These are phyloP conservation scores for Saturnispora silvae DNA, from an alignment of 805 yeast genomes.

Conservation along the genomic window DNA sequence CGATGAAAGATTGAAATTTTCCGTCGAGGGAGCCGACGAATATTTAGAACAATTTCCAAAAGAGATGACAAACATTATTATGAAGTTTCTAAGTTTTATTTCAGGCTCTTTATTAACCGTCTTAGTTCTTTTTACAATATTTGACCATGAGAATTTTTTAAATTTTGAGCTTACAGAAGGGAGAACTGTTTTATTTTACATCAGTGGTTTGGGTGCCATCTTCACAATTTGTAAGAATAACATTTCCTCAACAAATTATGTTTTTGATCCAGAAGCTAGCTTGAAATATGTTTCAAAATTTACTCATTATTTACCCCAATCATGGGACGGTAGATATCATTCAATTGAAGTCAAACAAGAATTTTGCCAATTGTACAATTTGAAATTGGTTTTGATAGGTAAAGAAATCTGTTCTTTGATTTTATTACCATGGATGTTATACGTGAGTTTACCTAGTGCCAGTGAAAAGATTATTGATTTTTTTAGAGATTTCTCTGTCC, in stretches of 20 bases:
- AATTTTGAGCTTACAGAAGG: slow-evolving; percentile 81
- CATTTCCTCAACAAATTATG: slow-evolving; percentile 44
- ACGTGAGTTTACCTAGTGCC: slow-evolving; percentile 68
- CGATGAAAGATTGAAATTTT: slow-evolving; percentile 63
- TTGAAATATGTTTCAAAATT: slow-evolving; percentile 67
- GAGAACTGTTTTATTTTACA: slow-evolving; percentile 74
- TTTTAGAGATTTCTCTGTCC: slow-evolving; percentile 79
- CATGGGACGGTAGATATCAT: slow-evolving; percentile 81
- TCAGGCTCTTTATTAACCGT: slow-evolving; percentile 88
- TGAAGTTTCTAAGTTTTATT: slow-evolving; percentile 59
- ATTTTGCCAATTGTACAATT: slow-evolving; percentile 67
- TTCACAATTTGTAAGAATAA: slow-evolving; percentile 76
- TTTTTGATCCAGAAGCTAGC: slow-evolving; percentile 92
- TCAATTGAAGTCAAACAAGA: slow-evolving; percentile 76
- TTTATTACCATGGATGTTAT: slow-evolving; percentile 80
- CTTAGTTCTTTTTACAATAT: slow-evolving; percentile 59
- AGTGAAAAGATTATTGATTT: slow-evolving; percentile 79
- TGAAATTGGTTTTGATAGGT: slow-evolving; percentile 58
- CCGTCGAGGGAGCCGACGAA: slow-evolving; percentile 68
- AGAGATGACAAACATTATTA: slow-evolving; percentile 45
- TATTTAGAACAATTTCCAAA: slow-evolving; percentile 91
- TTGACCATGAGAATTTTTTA: slow-evolving; percentile 86
- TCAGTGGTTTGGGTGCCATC: slow-evolving; percentile 77
- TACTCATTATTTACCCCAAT: slow-evolving; percentile 82
- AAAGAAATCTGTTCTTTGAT: slow-evolving; percentile 76